Conservation (phyloP, 2,329 filamentous ascomycete species). For the Ilyonectria destructans region DNA sequence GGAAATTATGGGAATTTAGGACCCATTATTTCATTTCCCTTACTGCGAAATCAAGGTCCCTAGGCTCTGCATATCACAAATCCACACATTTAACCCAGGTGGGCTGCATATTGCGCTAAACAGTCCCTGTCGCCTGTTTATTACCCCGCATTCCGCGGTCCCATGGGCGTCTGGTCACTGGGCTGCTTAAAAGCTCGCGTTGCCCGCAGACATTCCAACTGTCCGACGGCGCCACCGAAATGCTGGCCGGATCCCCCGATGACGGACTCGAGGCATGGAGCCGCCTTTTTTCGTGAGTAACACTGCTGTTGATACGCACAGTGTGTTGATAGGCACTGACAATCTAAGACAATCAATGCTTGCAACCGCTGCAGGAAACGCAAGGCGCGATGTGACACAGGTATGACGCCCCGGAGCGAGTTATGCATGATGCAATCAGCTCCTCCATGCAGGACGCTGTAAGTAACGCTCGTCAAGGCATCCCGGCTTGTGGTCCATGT, state of each 20-base stretch:
- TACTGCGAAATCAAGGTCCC: no score
- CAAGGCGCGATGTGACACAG: conserved; percentile 40
- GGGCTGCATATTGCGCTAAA: background rate
- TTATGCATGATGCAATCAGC: background rate
- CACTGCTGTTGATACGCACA: background rate
- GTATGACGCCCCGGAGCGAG: conserved; percentile 10
- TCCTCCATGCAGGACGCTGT: background rate
- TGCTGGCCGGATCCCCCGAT: conserved; percentile 16
- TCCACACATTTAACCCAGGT: no score
- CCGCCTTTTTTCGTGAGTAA: conserved; percentile 30
- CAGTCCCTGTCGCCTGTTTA: background rate
- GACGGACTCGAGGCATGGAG: conserved; percentile 28
- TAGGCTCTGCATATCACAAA: no score
- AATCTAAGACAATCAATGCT: conserved; percentile 33
- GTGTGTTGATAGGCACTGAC: background rate
- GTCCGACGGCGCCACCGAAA: conserved; percentile 17
- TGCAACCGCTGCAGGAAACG: conserved; percentile 42
- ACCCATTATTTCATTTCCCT: no score
- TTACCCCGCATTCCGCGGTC: conserved; percentile 22
- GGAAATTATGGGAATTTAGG: no score
- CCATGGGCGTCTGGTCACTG: background rate
- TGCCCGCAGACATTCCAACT: background rate
- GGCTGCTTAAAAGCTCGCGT: conserved; percentile 9
- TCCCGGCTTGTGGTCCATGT: conserved; percentile 39
- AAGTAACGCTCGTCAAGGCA: conserved; percentile 22